These are phyloP conservation scores for Parascedosporium putredinis DNA, from an alignment of 2,329 filamentous ascomycete species.

Conservation along the genomic window DNA sequence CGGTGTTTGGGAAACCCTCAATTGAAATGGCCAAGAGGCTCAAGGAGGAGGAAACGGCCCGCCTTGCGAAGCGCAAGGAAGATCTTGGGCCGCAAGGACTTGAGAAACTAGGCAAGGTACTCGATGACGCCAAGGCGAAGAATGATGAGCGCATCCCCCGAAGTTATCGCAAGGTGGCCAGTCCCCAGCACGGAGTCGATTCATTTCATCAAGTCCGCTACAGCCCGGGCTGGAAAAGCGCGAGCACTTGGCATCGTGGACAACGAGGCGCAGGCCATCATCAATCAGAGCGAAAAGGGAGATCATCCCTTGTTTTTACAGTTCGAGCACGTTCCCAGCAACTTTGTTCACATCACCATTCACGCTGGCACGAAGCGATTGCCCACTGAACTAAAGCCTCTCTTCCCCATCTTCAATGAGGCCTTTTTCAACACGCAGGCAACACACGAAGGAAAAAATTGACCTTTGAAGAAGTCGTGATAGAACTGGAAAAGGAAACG, in stretches of 20 bases:
- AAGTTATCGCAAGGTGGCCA: conserved; percentile 69
- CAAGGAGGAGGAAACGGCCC: conserved; percentile 69
- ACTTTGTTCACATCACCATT: conserved; percentile 78
- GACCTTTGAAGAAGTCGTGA: conserved; percentile 85
- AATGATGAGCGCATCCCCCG: conserved; percentile 83
- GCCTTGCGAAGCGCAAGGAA: conserved; percentile 69
- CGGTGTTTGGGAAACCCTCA: conserved; percentile 80
- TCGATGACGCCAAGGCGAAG: conserved; percentile 75
- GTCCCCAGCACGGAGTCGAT: conserved; percentile 85
- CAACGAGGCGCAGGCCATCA: conserved; percentile 62
- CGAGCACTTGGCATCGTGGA: conserved; percentile 55
- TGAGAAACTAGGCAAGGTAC: conserved; percentile 58
- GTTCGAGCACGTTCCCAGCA: conserved; percentile 88
- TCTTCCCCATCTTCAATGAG: conserved; percentile 75
- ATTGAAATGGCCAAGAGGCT: conserved; percentile 66
- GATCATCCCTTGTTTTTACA: conserved; percentile 82
- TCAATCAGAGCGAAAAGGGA: conserved; percentile 56
- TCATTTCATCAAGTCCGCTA: conserved; percentile 83
- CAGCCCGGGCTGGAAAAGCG: conserved; percentile 72
- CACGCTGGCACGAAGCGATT: conserved; percentile 69
- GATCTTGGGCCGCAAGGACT: conserved; percentile 75
- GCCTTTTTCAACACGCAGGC: conserved; percentile 95
- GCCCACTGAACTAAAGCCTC: conserved; percentile 71
- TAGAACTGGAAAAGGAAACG: conserved; percentile 83
- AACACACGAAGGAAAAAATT: conserved; percentile 62